Base-by-base conservation (phyloP, 2,329 filamentous ascomycete genomes). In the Fusarium tjaetaba region DNA sequence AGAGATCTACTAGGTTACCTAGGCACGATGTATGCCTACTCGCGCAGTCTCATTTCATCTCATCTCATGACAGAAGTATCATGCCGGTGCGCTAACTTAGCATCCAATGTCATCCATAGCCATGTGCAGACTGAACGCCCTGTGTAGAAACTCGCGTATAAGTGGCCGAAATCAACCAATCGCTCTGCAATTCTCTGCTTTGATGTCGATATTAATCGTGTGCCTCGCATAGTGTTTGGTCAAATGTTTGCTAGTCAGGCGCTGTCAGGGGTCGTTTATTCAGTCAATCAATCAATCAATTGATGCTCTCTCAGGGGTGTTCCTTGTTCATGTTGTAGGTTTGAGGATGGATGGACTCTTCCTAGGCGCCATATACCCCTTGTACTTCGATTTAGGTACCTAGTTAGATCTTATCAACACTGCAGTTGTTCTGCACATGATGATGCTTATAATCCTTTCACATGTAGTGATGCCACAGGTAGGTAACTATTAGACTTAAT, bases 211-310 rank as follows among this genome's bases (percentile, higher is more conserved):
- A 38, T 58, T 36, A 30, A 51, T 43, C 38, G n/a, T 61, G 51
- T 43, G 28, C 45, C 42, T 38, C 39, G 36, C 28, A 49, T 43
- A 66, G 70, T 34, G 51, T 70, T 72, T 73, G 61, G 71, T 71
- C 68, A 70, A 76, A 68, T 72, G 72, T 64, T 62, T 77, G 74
- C 74, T 77, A 76, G 75, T 70, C 76, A 78, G 76, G 65, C 62
- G 72, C 66, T 61, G 59, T 59, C 67, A 73, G 71, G 71, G 71
- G 55, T 51, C 51, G 16, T 36, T 64, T 36, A 39, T 26, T 51
- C 34, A 42, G 20, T 46, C 53, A 34, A 56, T 58, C 41, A 58
- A 46, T 55, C 62, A 52, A 61, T 68, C 45, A 41, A 56, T 58
- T 46, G 58, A 45, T 45, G 65, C 56, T 28, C 32, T 36, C 32